Evolutionary conservation across 148 eudicot species (phyloP), one percentile per base, ranked within the genome.

Genomic region (Gaultheria prostrata): DNA sequence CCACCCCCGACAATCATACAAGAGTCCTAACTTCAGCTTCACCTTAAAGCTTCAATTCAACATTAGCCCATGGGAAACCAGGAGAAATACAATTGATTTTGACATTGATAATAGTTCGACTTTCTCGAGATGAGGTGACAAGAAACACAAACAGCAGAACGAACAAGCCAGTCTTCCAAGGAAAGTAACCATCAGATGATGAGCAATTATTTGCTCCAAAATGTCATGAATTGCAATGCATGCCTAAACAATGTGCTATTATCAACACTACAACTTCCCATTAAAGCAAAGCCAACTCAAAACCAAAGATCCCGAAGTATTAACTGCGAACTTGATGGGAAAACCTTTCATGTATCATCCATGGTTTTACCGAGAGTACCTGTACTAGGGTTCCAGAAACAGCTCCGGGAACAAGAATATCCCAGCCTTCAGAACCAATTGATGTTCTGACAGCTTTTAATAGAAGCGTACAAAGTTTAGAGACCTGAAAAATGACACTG

Each of bases 401-500:
- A 84, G 87, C 85, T 81, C 99, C 99, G 4, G 98, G 95, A 83
- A 97, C 98, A 80, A 97, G 95, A 88, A 97, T 93, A 91, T 97
- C 98, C 98, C 98, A 97, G 83, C 99, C 99, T 85, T 93, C 88
- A 83, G 98, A 93, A 74, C 90, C 95, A 71, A 94, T 76, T 43
- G 88, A 83, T 61, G 73, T 90, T 86, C 98, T 91, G 53, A 91
- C 92, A 69, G 96, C 96, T 88, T 95, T 94, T 83, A 91, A 85
- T 82, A 94, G 98, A 86, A 93, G 87, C 12, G 95, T 91, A 79
- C 95, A 90, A 80, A 97, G 93, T 89, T 95, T 97, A 59, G 98
- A 97, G 54, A 95, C 98, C 97, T 97, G 99, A 87, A 97, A 97
- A 82, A 97, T 88, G 26, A 97, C 93, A 81, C 99, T 97, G 32